Percentiles rank a stretch among this genome's conserved stretches.
phyloP scores from a whole-genome alignment of 371 early-diverging fungal genomes.

The Mortierella sp. region DNA sequence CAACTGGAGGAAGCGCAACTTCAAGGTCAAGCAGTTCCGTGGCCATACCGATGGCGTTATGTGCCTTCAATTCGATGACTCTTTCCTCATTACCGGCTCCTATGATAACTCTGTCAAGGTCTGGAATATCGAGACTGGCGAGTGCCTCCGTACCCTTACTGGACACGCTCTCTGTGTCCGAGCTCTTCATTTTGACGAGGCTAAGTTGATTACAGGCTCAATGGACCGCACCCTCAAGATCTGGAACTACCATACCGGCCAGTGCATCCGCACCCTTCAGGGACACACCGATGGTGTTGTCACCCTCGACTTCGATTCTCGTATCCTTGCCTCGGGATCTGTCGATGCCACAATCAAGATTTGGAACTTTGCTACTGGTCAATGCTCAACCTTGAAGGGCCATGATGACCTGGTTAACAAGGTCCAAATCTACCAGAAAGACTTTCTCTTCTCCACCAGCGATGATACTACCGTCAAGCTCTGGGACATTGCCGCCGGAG shows the following conservation, averaged over 20 bases:
- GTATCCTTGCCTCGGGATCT: constrained; percentile 86
- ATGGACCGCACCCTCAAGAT: constrained; percentile 96
- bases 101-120: constrained; percentile 88
- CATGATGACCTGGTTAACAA: constrained; percentile 92
- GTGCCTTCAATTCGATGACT: constrained; percentile 90
- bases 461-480: constrained; percentile 87
- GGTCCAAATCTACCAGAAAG: constrained; percentile 82
- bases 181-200: constrained; percentile 89
- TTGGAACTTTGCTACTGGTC: constrained; percentile 90
- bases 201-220: constrained; percentile 88
- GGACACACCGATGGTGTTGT: constrained; percentile 90
- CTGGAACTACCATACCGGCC: constrained; percentile 96
- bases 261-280: constrained; percentile 87
- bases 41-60: constrained; percentile 93
- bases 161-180: constrained; percentile 94
- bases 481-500: constrained; percentile 86
- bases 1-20: constrained; percentile 88
- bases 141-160: constrained; percentile 73
- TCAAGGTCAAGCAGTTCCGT: constrained; percentile 65
- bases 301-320: constrained; percentile 87
- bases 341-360: constrained; percentile 92
- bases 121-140: constrained; percentile 87
- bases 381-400: constrained; percentile 84
- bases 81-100: constrained; percentile 86
- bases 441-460: constrained; percentile 81